Conservation (phyloP, 2,329 filamentous ascomycete species). For the Colletotrichum noveboracense region DNA sequence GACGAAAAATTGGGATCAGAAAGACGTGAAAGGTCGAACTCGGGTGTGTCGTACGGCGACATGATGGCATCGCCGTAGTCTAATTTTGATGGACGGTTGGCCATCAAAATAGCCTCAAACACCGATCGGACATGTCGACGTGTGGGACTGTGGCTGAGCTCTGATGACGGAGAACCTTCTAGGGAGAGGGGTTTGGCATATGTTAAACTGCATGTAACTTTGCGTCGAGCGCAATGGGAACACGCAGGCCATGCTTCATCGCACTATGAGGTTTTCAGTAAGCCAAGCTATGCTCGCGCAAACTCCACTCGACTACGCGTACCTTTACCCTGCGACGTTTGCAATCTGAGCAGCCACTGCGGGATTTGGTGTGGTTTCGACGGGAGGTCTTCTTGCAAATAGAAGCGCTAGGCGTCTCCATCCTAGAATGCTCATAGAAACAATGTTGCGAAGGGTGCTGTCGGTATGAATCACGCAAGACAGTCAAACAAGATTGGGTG, state of each 20-base stretch:
- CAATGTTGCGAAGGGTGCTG: neutral
- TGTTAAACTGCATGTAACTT: neutral
- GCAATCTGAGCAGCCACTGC: neutral
- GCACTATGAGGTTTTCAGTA: neutral
- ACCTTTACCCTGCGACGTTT: neutral
- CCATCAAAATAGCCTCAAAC: neutral
- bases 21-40: neutral
- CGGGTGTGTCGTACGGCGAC: fast-evolving
- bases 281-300: neutral
- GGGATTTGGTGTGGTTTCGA: neutral
- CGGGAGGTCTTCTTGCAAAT: neutral
- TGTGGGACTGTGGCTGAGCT: neutral
- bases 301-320: fast-evolving
- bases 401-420: neutral
- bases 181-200: neutral
- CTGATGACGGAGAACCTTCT: neutral
- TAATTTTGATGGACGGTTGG: fast-evolving
- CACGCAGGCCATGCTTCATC: neutral
- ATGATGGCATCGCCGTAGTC: neutral
- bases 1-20: neutral
- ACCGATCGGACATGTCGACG: neutral
- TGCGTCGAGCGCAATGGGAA: neutral
- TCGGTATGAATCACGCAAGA: neutral
- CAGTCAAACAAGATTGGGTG: neutral
- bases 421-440: neutral